Base-by-base conservation (phyloP, 2,329 filamentous ascomycete species). In the Penicillium verrucosum region DNA sequence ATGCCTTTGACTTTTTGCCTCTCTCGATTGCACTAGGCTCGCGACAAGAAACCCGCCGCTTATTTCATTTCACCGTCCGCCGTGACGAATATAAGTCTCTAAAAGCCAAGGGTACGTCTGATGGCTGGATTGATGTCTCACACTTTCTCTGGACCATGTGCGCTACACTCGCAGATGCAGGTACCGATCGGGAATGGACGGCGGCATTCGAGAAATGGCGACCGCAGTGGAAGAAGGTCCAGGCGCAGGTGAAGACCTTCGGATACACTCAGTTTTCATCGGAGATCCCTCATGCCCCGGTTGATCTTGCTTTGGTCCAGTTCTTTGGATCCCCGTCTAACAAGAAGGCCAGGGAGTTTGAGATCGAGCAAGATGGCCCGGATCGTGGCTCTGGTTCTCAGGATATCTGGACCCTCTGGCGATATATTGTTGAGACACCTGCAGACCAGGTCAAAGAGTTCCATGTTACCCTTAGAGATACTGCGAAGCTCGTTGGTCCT, bases 131-230 rank as follows among this genome's bases (percentile, higher is more conserved):
- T n/a, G 36, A 41, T n/a, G n/a, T 6, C 5, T 52, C 54, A 16
- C 50, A 56, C 30, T 44, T 56, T 8, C 41, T 56, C 9, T 56
- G 54, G 54, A 23, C 30, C 16, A 46, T 56, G 54, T 52, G 54
- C 8, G 54, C 54, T 36, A 41, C 48, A 18, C 48, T 56, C 1
- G 48, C 54, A 10, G 54, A 51, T 18, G n/a, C 47, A n/a, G 48
- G 34, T 8, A 29, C 29, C n/a, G 54, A 56, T 34, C 29, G 1
- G 4, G 48, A 52, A 30, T 56, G 54, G 54, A 36, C 54, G 0
- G 18, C 9, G 9, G n/a, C 42, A 23, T 56, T 56, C 7, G 41
- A 52, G 14, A 21, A 52, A n/a, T 52, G 21, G 34, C 34, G 41
- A 14, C 41, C 48, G 2, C 49, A 36, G 12, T 56, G 48, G 54